Evolutionary conservation across 78 protist genomes (phyloP), one percentile per base, ranked within the genome.

Genomic region (Dictyostelium intermedium): DNA sequence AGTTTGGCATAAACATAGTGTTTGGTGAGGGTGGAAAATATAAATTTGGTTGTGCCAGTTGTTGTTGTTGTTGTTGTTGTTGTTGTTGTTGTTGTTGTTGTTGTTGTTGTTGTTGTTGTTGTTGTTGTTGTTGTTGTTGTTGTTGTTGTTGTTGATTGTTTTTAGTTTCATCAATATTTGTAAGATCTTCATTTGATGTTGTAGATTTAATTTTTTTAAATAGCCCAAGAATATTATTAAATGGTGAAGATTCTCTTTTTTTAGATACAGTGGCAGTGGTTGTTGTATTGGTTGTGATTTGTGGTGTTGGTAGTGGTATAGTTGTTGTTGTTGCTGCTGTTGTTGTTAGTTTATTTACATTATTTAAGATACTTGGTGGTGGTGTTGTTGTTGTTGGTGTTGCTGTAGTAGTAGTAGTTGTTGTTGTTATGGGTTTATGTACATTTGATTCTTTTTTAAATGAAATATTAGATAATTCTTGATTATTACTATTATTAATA

Each of bases 381-480:
- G 69, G 10, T 84, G 82, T 84, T 61, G 61, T 11, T 79, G 39
- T 70, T 2, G 77, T 70, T 14, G 37, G 20, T 14, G 10, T 27
- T 82, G 43, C 4, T 5, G 43, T 39, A 11, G 63, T 14, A 6
- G 82, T 20, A 18, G 84, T 20, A 30, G 70, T 80, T 43, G 73
- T 47, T 0, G 85, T 30, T 41, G 34, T 80, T 5, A 11, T 80
- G 0, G 81, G 16, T n/a, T 14, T 61, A 41, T 27, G 16, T 27
- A 77, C 20, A 32, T 25, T 37, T 83, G 47, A 23, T 18, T 87
- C 69, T 37, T 87, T 74, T 61, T 87, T 84, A 18, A 84, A 84
- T 0, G 80, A 10, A 10, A 77, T 25, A n/a, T 74, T 37, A 13
- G 92, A 34, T 45, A 69, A 3, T 60, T 43, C 82, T 63, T 72